These are phyloP conservation scores for Rhododendron williamsianum DNA, from an alignment of 148 eudicot genomes.

Conservation along the genomic window DNA sequence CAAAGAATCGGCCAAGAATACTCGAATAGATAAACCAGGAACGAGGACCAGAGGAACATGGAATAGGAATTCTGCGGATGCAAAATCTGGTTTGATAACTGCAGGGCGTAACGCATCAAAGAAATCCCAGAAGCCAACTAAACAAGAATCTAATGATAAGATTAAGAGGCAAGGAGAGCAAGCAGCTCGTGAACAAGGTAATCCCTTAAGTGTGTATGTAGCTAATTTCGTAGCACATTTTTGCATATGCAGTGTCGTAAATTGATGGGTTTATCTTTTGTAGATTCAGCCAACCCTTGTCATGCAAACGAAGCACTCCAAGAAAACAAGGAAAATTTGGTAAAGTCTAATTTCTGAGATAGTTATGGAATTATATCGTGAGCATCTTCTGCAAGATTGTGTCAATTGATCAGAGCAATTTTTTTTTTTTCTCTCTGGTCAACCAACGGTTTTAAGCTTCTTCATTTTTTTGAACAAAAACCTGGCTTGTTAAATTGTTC, in stretches of 20 bases:
- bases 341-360: conserved; percentile 17
- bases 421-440: neutral
- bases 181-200: conserved; percentile 37
- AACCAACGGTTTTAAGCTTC: neutral
- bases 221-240: neutral
- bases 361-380: neutral
- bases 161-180: conserved; percentile 33
- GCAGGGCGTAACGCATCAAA: conserved; percentile 32
- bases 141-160: conserved; percentile 36
- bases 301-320: conserved; percentile 31
- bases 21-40: conserved; percentile 23
- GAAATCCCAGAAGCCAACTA: conserved; percentile 38
- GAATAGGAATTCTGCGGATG: conserved; percentile 29
- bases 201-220: neutral
- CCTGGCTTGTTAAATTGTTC: neutral
- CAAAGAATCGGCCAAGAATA: conserved; percentile 29
- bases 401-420: neutral
- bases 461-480: neutral
- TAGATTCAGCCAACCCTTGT: conserved; percentile 26
- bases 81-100: conserved; percentile 26
- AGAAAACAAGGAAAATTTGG: conserved; percentile 89
- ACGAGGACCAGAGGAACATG: conserved; percentile 30
- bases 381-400: neutral
- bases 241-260: neutral
- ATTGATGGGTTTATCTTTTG: neutral